Conservation (phyloP, 2,329 filamentous ascomycete genomes). For the Venturia pyrina region DNA sequence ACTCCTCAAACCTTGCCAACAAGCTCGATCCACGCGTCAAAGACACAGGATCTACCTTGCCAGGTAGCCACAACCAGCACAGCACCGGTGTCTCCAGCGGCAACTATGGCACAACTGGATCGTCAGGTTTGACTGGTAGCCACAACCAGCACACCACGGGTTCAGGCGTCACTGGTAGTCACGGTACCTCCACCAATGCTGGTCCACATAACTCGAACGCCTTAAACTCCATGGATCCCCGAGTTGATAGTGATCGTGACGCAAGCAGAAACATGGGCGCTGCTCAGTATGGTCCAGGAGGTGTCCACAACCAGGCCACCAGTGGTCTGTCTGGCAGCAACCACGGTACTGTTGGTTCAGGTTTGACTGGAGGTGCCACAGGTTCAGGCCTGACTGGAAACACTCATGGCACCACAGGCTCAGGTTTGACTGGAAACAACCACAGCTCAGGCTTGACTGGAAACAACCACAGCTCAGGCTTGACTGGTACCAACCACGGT, state of each 20-base stretch:
- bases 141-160: slow-evolving; percentile 5
- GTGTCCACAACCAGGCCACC: neutral
- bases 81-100: neutral
- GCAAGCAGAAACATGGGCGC: slow-evolving; percentile 5
- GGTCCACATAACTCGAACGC: slow-evolving; percentile 1
- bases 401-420: slow-evolving; percentile 12
- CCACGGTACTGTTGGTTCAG: slow-evolving; percentile 12
- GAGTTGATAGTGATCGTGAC: slow-evolving; percentile 15
- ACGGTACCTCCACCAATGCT: slow-evolving; percentile 2
- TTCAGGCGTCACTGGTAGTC: neutral
- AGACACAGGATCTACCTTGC: too few relatives aligned
- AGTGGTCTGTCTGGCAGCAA: slow-evolving; percentile 12
- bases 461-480: slow-evolving; percentile 16
- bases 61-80: too few relatives aligned
- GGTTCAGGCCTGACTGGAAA: slow-evolving; percentile 13
- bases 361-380: slow-evolving; percentile 17
- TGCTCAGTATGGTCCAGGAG: slow-evolving; percentile 5
- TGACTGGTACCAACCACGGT: slow-evolving; percentile 18
- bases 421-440: slow-evolving; percentile 16
- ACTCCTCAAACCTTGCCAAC: slow-evolving; percentile 15
- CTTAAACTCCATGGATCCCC: slow-evolving; percentile 12
- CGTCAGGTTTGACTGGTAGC: slow-evolving; percentile 8
- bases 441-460: slow-evolving; percentile 18
- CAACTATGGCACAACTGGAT: slow-evolving; percentile 4
- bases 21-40: slow-evolving; percentile 21